These are phyloP conservation scores for Conringia planisiliqua DNA, from an alignment of 345 rosid species.

Conservation along the genomic window DNA sequence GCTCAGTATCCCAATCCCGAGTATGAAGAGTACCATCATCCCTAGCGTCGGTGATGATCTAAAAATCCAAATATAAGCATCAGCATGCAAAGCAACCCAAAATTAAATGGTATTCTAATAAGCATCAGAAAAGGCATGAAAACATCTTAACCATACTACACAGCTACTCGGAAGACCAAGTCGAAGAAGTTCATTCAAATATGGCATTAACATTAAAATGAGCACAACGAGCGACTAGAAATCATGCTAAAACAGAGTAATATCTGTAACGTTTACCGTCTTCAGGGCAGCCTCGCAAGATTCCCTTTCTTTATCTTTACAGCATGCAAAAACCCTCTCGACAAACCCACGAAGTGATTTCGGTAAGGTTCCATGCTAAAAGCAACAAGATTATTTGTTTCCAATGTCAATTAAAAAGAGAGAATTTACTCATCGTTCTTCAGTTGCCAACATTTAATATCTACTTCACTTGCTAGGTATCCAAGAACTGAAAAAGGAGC, in stretches of 20 bases:
- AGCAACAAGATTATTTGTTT: slow-evolving; percentile 18
- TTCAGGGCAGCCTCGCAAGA: slow-evolving; percentile 72
- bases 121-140: slow-evolving; percentile 3
- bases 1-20: slow-evolving; percentile 82
- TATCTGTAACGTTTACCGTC: slow-evolving; percentile 48
- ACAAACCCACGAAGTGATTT: slow-evolving; percentile 78
- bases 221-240: neutral
- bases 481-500: slow-evolving; percentile 13
- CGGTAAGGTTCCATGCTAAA: slow-evolving; percentile 74
- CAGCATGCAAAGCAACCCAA: neutral
- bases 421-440: neutral
- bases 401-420: neutral
- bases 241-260: slow-evolving; percentile 9
- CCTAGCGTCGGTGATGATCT: slow-evolving; percentile 72
- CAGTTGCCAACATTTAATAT: neutral
- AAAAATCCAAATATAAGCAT: slow-evolving; percentile 26
- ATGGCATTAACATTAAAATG: neutral
- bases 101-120: neutral
- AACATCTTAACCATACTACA: slow-evolving; percentile 7
- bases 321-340: slow-evolving; percentile 82
- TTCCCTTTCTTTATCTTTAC: slow-evolving; percentile 58
- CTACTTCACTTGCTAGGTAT: slow-evolving; percentile 22
- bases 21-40: slow-evolving; percentile 64
- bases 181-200: slow-evolving; percentile 7
- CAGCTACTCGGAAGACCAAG: neutral